These are phyloP conservation scores for Tetracentron sinense DNA, from an alignment of 164 flowering plant genomes.

Conservation along the genomic window DNA sequence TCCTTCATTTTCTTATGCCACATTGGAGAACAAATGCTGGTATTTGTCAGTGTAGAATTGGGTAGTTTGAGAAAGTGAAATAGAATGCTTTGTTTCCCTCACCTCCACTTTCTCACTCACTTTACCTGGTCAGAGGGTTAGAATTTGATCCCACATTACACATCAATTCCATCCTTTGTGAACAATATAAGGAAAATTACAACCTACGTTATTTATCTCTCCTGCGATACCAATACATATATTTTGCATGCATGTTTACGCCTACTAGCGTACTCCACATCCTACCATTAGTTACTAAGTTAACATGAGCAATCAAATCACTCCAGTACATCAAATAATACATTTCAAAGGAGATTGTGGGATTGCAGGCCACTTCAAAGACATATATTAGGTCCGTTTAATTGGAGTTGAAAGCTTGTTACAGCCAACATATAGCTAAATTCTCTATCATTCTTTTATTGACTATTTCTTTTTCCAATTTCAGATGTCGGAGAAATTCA, in stretches of 20 bases:
- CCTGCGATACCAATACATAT: too few species aligned
- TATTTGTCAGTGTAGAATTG: background rate
- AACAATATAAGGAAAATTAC: background rate
- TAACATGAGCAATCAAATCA: background rate
- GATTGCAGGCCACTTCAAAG: too few species aligned
- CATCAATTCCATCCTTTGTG: background rate
- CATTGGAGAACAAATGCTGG: too few species aligned
- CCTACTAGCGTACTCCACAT: background rate
- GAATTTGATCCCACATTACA: background rate
- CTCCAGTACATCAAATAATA: background rate
- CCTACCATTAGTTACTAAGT: background rate
- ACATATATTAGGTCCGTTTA: too few species aligned
- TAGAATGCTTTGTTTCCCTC: background rate
- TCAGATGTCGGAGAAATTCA: constrained; percentile 95
- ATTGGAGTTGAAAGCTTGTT: too few species aligned
- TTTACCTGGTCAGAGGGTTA: background rate
- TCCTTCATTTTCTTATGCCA: too few species aligned
- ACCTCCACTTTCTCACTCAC: background rate
- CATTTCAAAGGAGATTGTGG: background rate
- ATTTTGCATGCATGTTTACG: background rate
- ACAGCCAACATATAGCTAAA: background rate
- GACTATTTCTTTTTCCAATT: constrained; percentile 3
- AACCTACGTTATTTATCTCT: background rate
- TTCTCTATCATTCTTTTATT: background rate
- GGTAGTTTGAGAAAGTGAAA: background rate